A percentile compares a stretch with the other conserved stretches of the same genome.
These are phyloP conservation scores for Oryza rufipogon DNA, from an alignment of 176 grass and related monocot species.

Conservation along the genomic window DNA sequence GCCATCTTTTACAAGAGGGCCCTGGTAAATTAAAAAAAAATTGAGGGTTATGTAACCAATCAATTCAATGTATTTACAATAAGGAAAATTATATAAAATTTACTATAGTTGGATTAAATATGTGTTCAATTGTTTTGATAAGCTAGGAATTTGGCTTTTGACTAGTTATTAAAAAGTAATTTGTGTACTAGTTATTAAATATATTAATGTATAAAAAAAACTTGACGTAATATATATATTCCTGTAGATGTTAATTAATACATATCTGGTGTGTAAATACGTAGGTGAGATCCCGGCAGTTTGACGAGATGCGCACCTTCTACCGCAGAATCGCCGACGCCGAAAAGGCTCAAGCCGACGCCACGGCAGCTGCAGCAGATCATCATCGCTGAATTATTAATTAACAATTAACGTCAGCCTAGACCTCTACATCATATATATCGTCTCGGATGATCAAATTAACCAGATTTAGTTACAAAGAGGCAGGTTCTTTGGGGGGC, in stretches of 20 bases:
- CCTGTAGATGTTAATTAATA: neutral
- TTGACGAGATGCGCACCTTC: neutral
- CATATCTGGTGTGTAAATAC: neutral
- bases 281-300: neutral
- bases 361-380: neutral
- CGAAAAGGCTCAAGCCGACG: neutral
- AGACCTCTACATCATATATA: neutral
- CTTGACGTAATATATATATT: neutral
- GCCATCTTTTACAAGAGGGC: too few species aligned
- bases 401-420: neutral
- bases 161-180: too few species aligned
- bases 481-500: neutral
- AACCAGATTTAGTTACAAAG: neutral
- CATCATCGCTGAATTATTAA: neutral
- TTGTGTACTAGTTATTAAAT: too few species aligned
- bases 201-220: neutral
- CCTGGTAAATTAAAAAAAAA: too few species aligned
- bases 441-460: neutral
- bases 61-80: too few species aligned
- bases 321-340: neutral
- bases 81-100: too few species aligned
- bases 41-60: too few species aligned
- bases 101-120: too few species aligned
- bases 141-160: too few species aligned
- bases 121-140: too few species aligned